Conservation (phyloP, 352 stramenopile species). For the Blastocystis sp. region DNA sequence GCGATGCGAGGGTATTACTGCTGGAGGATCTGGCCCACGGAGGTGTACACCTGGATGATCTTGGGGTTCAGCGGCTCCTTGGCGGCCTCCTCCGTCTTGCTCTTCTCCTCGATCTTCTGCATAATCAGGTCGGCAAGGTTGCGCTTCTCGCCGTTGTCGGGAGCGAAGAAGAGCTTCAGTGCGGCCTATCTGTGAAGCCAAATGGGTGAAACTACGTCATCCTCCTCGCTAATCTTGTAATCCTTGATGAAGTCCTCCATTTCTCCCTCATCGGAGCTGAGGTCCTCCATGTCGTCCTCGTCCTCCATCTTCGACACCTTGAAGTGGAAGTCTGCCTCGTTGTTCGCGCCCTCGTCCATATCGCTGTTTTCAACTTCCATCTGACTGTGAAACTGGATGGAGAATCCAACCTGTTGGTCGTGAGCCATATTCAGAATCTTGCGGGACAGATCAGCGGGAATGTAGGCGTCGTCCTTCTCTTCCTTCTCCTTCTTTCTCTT, state of each 20-base stretch:
- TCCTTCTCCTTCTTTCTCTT: constrained; percentile 69
- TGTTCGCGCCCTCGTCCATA: constrained; percentile 78
- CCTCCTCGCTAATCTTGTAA: constrained; percentile 80
- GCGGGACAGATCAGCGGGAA: constrained; percentile 59
- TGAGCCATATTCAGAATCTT: constrained; percentile 76
- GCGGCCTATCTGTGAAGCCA: constrained; percentile 77
- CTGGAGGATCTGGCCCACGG: constrained; percentile 92
- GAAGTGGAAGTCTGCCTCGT: constrained; percentile 78
- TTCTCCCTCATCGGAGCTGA: constrained; percentile 79
- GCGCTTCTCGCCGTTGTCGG: constrained; percentile 76
- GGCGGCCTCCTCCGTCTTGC: constrained; percentile 79
- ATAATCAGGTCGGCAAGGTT: constrained; percentile 98
- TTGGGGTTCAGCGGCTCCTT: constrained; percentile 81
- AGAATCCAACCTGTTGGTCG: constrained; percentile 74
- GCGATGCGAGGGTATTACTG: constrained; percentile 48
- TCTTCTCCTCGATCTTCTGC: constrained; percentile 96
- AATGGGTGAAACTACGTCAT: constrained; percentile 75
- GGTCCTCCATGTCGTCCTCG: constrained; percentile 83
- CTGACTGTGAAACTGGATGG: neutral
- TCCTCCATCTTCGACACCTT: constrained; percentile 78
- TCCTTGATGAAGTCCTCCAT: constrained; percentile 71
- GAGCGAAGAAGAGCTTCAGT: constrained; percentile 82
- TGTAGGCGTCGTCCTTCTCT: constrained; percentile 71
- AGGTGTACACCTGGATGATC: constrained; percentile 95
- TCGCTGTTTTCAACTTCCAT: constrained; percentile 58